phyloP scores from a whole-genome alignment of 1,284 basidiomycete species.

The Ceratobasidium theobromae region DNA sequence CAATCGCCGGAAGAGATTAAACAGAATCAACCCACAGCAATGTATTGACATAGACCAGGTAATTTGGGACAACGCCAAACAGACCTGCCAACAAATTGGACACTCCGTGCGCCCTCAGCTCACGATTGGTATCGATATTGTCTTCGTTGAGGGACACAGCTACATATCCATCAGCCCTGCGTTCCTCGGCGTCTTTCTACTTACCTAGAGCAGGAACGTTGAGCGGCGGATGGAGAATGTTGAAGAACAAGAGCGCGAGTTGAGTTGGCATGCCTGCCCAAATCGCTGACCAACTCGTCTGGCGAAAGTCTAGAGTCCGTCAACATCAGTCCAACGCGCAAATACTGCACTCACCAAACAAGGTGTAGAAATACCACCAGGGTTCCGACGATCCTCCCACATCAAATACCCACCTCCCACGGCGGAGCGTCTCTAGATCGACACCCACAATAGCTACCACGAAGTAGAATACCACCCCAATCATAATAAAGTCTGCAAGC shows the following conservation, averaged over 20 bases:
- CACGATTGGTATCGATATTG: constrained; percentile 89
- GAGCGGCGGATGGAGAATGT: constrained; percentile 90
- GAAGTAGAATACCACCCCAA: constrained; percentile 84
- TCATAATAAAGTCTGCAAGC: constrained; percentile 69
- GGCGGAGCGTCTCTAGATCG: constrained; percentile 62
- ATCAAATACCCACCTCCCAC: constrained; percentile 88
- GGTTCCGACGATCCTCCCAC: constrained; percentile 60
- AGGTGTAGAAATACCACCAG: constrained; percentile 83
- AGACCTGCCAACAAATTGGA: constrained; percentile 85
- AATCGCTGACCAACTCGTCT: constrained; percentile 63
- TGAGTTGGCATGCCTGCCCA: constrained; percentile 81
- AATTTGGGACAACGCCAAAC: constrained; percentile 75
- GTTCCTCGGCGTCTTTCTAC: constrained; percentile 32
- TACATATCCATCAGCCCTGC: constrained; percentile 39
- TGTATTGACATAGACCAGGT: constrained; percentile 88
- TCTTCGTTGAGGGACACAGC: constrained; percentile 88
- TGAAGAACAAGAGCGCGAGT: constrained; percentile 82
- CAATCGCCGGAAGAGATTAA: neutral
- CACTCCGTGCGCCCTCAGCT: constrained; percentile 90
- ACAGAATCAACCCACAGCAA: constrained; percentile 58
- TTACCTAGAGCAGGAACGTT: constrained; percentile 89
- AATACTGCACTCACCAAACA: constrained; percentile 57
- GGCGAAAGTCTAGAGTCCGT: constrained; percentile 55
- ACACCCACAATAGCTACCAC: constrained; percentile 67
- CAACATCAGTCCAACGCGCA: neutral